A percentile compares a stretch with the other conserved stretches of the same genome.
These are phyloP conservation scores for Moricandia arvensis DNA, from an alignment of 345 rosid genomes.

Conservation along the genomic window DNA sequence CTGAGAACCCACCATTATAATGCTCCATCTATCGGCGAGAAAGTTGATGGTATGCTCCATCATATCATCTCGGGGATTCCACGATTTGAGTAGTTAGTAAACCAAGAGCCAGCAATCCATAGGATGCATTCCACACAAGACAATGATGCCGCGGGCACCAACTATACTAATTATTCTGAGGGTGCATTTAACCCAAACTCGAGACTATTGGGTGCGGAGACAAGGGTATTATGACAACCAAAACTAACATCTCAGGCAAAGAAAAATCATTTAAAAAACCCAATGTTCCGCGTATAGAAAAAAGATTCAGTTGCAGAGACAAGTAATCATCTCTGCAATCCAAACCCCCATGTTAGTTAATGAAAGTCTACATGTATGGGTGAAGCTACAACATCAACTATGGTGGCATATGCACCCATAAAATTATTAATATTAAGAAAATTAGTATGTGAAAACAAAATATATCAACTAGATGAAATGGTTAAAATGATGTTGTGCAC, in stretches of 20 bases:
- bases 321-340: not conserved
- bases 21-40: not conserved
- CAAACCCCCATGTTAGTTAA: not conserved
- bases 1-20: not conserved
- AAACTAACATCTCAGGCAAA: not conserved
- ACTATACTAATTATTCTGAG: not conserved
- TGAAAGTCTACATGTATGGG: no score
- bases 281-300: not conserved
- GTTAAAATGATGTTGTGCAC: no score
- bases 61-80: not conserved
- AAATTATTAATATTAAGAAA: no score
- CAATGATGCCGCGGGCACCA: conserved; percentile 1
- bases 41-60: conserved; percentile 1
- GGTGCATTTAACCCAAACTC: not conserved
- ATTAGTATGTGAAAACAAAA: no score
- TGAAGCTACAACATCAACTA: no score
- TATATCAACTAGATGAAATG: no score
- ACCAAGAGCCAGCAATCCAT: not conserved
- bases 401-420: no score
- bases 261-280: not conserved
- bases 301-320: not conserved
- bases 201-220: not conserved
- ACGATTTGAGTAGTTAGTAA: not conserved
- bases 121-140: not conserved
- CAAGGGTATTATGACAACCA: not conserved